Base-by-base conservation (phyloP, 441 rosid genomes). In the Bocquillonia castaneifolia region DNA sequence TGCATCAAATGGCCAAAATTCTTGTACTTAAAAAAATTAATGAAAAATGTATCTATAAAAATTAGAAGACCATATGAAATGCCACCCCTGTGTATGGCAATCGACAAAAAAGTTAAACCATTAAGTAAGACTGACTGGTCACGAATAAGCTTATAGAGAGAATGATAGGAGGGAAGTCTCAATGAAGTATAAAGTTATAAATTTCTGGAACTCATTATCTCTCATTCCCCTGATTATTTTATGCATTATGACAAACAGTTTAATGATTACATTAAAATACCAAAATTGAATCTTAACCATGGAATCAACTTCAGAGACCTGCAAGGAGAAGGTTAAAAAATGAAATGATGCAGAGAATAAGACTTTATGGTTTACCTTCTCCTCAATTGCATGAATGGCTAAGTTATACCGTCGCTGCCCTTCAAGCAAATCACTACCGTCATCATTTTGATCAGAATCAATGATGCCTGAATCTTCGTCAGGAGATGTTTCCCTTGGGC, bases 361-460 rank as follows among this genome's bases (percentile, higher is more conserved):
- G 47, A 60, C 42, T 76, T 67, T 54, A 36, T 44, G 57, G 17
- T 31, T 73, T 85, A 92, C 99, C 93, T 80, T 83, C 85, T 95
- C 99, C 80, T 95, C 92, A 72, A 92, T 92, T 58, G 97, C 74
- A 78, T 95, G 99, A 72, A 95, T 95, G 76, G 97, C 97, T 0
- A 92, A 91, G 84, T 92, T 85, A 76, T 95, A 95, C 79, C 91
- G 97, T 76, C 98, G 81, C 82, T 95, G 99, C 62, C 99, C 99
- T 85, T 95, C 88, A 63, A 95, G 96, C 71, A 92, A 82, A 79
- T 92, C 98, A 72, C 77, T 80, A 55, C 89, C 52, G 63, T 90
- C 95, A 70, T 88, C 97, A 72, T 88, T 85, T 50, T 72, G 86
- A 77, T 89, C 98, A 75, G 99, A 87, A 57, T 85, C 98, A 68